Evolutionary conservation across 441 rosid species (phyloP), one percentile per base, ranked within the genome.

Genomic region (Arabidopsis hybrid): DNA sequence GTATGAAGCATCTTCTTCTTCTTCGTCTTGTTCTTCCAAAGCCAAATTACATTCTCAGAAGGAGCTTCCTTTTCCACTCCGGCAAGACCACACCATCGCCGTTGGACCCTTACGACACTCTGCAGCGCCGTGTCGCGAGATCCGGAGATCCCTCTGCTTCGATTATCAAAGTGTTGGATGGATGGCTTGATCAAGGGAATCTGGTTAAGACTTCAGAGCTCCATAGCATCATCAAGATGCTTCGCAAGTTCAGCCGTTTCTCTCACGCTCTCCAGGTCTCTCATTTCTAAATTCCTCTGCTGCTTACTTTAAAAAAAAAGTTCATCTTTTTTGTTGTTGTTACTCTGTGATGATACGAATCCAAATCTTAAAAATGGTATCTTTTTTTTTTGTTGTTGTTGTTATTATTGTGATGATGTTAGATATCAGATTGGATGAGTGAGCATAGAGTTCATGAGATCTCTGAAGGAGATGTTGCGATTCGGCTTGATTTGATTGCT

Each of bases 371-470:
- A 36, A 32, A 45, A 38, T 0, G 65, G 35, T 18, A 9, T 17
- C 2, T 45, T 42, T 16, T n/a, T n/a, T n/a, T n/a, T n/a, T n/a
- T n/a, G n/a, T n/a, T n/a, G n/a, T n/a, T n/a, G n/a, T n/a, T n/a
- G n/a, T n/a, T n/a, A n/a, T n/a, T n/a, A 3, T 57, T 38, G 13
- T 57, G 3, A 8, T 60, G 34, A 18, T 74, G 68, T 45, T 75
- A 87, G 91, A 62, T 85, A 59, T 89, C 85, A 16, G 56, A 59
- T 64, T 88, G 93, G 90, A 82, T 86, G 82, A 68, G 68, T 18
- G 82, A 83, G 51, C 80, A 72, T 57, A 77, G 79, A 67, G 34
- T 65, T 39, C 5, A 57, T 29, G 47, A n/a, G 3, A 72, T 76
- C 29, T 55, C 78, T 7, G n/a, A 66, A 5, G 49, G 55, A 42